phyloP scores from a whole-genome alignment of 257 asterid species.

The Solanum ossicruentum region DNA sequence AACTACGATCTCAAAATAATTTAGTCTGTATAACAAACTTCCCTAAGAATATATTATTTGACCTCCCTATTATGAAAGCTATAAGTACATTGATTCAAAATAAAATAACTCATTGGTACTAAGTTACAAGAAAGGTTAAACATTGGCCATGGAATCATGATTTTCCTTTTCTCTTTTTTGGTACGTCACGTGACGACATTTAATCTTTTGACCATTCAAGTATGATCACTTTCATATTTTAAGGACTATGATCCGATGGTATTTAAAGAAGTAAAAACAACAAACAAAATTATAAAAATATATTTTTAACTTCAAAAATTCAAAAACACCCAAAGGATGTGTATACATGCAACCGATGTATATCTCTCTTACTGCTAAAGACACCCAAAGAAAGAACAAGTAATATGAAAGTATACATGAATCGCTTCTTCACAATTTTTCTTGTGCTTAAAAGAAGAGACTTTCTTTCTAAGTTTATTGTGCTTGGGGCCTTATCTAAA shows the following conservation, averaged over 20 bases:
- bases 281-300: background rate
- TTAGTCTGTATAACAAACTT: too few relatives aligned
- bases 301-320: background rate
- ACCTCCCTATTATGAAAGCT: background rate
- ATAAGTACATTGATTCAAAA: background rate
- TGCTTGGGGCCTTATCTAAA: background rate
- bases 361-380: background rate
- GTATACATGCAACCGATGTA: background rate
- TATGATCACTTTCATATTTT: background rate
- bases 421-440: background rate
- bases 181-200: background rate
- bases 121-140: background rate
- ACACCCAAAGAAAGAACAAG: too few relatives aligned
- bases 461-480: background rate
- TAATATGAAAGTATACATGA: background rate
- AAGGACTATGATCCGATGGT: background rate
- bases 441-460: background rate
- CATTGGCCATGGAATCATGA: background rate
- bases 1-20: too few relatives aligned
- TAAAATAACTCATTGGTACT: background rate
- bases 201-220: background rate
- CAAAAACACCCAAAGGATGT: too few relatives aligned
- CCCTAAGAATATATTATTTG: background rate
- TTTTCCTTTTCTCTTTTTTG: background rate
- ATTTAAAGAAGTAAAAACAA: background rate